Percentiles rank a stretch among this genome's conserved stretches.
These are phyloP conservation scores for Singerocomus rubriflavus DNA, from an alignment of 1,284 basidiomycete genomes.

Conservation along the genomic window DNA sequence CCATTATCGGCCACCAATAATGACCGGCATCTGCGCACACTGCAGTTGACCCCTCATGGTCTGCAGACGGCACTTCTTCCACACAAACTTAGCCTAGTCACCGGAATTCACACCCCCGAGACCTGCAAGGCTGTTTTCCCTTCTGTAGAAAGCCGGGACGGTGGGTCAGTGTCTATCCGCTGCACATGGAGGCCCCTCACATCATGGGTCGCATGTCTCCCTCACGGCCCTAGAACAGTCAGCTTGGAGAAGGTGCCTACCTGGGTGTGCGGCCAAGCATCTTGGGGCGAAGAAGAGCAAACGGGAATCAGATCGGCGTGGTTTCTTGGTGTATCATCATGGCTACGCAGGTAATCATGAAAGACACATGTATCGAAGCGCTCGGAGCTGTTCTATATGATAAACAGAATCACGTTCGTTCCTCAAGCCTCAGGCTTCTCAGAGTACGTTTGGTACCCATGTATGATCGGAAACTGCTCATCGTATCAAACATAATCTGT, in stretches of 20 bases:
- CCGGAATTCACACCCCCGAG: no score
- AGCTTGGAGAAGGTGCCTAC: background rate
- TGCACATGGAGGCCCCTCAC: no score
- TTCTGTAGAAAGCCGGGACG: no score
- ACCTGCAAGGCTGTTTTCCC: no score
- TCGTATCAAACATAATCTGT: background rate
- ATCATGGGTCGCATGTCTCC: background rate
- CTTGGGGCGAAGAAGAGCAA: slow-evolving; percentile 1
- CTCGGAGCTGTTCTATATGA: no score
- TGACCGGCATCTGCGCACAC: no score
- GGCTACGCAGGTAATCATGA: slow-evolving; percentile 8
- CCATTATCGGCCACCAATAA: background rate
- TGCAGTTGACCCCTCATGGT: no score
- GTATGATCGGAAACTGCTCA: background rate
- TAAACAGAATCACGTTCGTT: no score
- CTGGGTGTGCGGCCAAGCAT: background rate
- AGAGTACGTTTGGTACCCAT: background rate
- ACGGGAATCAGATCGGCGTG: slow-evolving; percentile 4
- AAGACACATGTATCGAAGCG: slow-evolving; percentile 9
- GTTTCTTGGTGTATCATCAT: slow-evolving; percentile 1
- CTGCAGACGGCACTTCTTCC: no score
- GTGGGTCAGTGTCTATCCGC: no score
- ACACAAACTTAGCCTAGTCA: no score
- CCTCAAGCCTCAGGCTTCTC: background rate
- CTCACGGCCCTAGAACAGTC: background rate